Base-by-base conservation (phyloP, 2,329 filamentous ascomycete species). In the Penicillium sclerotigenum region DNA sequence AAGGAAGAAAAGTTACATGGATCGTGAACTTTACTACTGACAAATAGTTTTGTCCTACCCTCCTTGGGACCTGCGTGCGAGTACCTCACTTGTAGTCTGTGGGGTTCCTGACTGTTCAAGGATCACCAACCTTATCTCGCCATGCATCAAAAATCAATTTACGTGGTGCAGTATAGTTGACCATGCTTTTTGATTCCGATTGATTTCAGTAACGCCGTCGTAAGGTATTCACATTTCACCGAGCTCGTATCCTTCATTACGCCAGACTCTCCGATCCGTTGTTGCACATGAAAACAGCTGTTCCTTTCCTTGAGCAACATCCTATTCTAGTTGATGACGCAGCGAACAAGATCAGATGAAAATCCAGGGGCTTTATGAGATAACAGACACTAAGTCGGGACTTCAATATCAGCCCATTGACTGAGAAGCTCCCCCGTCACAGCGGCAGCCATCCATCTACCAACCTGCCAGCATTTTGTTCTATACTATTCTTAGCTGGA, bases 1-100 rank as follows among this genome's bases (percentile, higher is more conserved):
- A 52, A 41, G 16, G 20, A 36, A n/a, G 1, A 22, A 47, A 53
- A 57, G 46, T 61, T 62, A 62, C 60, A 62, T 62, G 56, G 53
- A 52, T 41, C 49, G 24, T 31, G 26, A 40, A 40, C 50, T 54
- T 43, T 40, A 51, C 38, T 18, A 26, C 45, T 59, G 45, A 57
- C 49, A 53, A 62, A 54, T 59, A 36, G 16, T 8, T 36, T 54
- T 43, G 59, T 62, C 53, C 51, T 46, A 62, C 60, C 45, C 38
- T 22, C 31, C 49, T 16, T 37, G n/a, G n/a, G 40, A 22, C 31
- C 40, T 46, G 22, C 31, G 40, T 52, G 31, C 6, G 24, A 46
- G 38, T 47, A 52, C 31, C n/a, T 13, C 41, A n/a, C 22, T 29
- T 52, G 41, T 52, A 36, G 8, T 31, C 9, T 16, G 8, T n/a